phyloP scores from a whole-genome alignment of 2,329 filamentous ascomycete genomes.

The Lachnellula arida region DNA sequence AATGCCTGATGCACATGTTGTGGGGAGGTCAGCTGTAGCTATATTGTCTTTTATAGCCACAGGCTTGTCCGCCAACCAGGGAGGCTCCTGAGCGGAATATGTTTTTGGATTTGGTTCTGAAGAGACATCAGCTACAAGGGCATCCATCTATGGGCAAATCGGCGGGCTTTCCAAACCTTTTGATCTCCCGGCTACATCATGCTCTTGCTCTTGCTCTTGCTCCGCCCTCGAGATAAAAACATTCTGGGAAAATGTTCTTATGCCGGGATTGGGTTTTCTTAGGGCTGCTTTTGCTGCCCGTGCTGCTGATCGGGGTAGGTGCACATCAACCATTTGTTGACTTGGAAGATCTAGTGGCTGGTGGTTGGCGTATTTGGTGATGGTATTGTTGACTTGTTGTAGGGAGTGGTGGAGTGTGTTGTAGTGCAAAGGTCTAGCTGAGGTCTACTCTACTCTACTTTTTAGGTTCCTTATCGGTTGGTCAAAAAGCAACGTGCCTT shows the following conservation, averaged over 20 bases:
- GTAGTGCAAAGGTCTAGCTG: no score
- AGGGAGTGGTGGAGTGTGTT: no score
- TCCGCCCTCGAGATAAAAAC: not conserved
- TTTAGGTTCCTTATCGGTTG: no score
- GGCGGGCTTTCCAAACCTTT: not conserved
- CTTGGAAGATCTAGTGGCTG: no score
- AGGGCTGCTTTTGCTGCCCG: not conserved
- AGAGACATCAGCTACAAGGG: no score
- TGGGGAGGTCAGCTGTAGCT: constrained; percentile 57
- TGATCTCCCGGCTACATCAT: not conserved
- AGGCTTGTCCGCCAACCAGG: not conserved
- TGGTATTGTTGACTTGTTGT: no score
- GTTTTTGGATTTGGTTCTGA: not conserved
- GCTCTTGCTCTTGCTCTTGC: not conserved
- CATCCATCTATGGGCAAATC: no score
- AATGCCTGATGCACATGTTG: constrained; percentile 78
- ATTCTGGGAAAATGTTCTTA: not conserved
- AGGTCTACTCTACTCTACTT: no score
- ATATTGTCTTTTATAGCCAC: constrained; percentile 72
- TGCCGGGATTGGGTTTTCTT: not conserved
- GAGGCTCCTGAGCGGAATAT: not conserved
- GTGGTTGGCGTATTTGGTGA: no score
- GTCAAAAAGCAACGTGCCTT: no score
- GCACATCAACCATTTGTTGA: no score
- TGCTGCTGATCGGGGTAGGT: not conserved